Evolutionary conservation across 345 rosid species (phyloP).

Genomic region (Hevea brasiliensis): DNA sequence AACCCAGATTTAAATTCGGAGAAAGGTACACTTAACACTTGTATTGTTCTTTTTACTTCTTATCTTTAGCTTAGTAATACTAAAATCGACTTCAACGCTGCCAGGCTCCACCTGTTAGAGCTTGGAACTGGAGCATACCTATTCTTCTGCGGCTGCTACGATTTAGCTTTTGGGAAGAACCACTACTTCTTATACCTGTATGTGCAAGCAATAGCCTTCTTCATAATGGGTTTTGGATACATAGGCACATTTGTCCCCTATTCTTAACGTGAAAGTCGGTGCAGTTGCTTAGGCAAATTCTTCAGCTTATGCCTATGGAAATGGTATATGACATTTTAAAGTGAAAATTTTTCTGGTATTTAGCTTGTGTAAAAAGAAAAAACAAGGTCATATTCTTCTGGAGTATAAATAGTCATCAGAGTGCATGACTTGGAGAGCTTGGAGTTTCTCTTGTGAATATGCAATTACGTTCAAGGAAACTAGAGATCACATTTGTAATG

Average conservation of each 20-base stretch:
- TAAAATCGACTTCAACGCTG: not conserved
- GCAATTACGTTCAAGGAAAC: not conserved
- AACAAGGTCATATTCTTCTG: constrained; percentile 8
- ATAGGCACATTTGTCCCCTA: constrained; percentile 68
- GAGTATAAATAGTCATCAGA: constrained; percentile 3
- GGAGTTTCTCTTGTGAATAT: constrained; percentile 19
- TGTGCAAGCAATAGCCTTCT: constrained; percentile 78
- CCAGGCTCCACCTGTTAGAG: constrained; percentile 71
- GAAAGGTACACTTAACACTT: constrained; percentile 51
- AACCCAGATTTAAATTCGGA: constrained; percentile 58
- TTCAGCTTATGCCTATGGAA: not conserved
- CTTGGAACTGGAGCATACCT: constrained; percentile 69
- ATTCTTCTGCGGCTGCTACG: constrained; percentile 74
- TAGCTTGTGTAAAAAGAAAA: constrained; percentile 4
- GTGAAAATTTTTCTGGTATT: too few species aligned
- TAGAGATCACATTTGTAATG: not conserved
- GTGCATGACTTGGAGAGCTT: not conserved
- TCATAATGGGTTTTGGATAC: constrained; percentile 71
- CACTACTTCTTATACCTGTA: constrained; percentile 69
- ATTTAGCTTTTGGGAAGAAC: constrained; percentile 54
- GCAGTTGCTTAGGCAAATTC: not conserved
- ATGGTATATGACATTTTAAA: too few species aligned
- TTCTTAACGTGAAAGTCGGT: constrained; percentile 20
- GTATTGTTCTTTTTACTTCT: too few species aligned
- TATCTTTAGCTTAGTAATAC: too few species aligned